A percentile compares a stretch with the other conserved stretches of the same genome.
Evolutionary conservation across 805 yeast species (phyloP).

Genomic region (Phaffomyces thermotolerans): DNA sequence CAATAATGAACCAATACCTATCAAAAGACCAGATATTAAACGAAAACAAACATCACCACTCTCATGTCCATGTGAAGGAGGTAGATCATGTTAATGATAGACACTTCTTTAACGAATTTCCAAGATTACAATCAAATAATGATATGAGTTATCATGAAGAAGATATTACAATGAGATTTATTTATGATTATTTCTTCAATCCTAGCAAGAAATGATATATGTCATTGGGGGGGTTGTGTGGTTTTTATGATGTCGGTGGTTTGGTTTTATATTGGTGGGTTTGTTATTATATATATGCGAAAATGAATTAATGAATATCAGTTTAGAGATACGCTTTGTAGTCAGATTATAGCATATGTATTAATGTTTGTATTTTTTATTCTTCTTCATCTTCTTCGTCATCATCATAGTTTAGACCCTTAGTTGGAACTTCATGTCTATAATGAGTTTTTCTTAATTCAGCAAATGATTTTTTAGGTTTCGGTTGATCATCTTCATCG

Average conservation of each 20-base stretch:
- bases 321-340: too few species aligned
- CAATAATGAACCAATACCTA: conserved; percentile 1
- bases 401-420: conserved; percentile 1
- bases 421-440: conserved; percentile 13
- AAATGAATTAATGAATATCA: too few species aligned
- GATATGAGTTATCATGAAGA: conserved; percentile 24
- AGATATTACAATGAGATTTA: conserved; percentile 21
- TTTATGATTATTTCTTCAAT: conserved; percentile 20
- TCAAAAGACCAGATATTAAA: conserved; percentile 5
- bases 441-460: conserved; percentile 22
- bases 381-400: conserved; percentile 2
- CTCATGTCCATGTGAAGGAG: conserved; percentile 6
- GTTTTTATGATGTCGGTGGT: too few species aligned
- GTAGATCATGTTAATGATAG: conserved; percentile 11
- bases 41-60: conserved; percentile 11
- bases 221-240: background rate
- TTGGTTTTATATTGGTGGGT: too few species aligned
- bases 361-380: background rate
- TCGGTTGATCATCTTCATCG: conserved; percentile 27
- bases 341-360: too few species aligned
- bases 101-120: conserved; percentile 23
- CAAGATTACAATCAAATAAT: conserved; percentile 22
- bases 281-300: too few species aligned
- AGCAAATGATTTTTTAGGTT: conserved; percentile 36
- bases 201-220: conserved; percentile 6